Conservation (phyloP, 768 basidiomycete genomes). For the Imleria badia region DNA sequence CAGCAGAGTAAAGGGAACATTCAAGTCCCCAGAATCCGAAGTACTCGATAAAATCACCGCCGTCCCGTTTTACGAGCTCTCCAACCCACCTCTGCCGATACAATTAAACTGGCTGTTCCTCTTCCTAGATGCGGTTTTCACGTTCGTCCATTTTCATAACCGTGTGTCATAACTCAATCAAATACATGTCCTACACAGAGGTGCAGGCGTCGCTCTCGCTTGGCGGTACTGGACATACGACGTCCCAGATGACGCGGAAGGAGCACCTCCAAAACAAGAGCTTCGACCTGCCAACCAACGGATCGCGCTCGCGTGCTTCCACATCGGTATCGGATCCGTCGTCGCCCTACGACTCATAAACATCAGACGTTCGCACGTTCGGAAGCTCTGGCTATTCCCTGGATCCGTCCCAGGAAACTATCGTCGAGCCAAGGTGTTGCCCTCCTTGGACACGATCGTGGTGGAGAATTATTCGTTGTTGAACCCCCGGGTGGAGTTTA, state of each 20-base stretch:
- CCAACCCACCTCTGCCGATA: constrained; percentile 16
- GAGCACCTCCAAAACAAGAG: constrained; percentile 14
- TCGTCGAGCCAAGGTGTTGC: constrained; percentile 16
- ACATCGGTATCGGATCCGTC: constrained; percentile 29
- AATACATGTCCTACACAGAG: constrained; percentile 8
- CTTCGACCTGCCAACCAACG: constrained; percentile 33
- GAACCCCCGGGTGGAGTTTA: constrained; percentile 22
- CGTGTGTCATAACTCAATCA: not conserved
- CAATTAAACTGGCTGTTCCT: constrained; percentile 29
- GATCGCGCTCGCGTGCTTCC: constrained; percentile 26
- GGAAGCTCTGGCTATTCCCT: constrained; percentile 33
- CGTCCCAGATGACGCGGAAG: constrained; percentile 12
- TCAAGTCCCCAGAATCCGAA: constrained; percentile 18
- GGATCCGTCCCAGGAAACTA: constrained; percentile 22
- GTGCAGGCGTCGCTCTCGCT: constrained; percentile 26
- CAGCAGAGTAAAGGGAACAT: not conserved
- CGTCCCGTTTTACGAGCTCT: constrained; percentile 28
- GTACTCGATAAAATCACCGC: constrained; percentile 16
- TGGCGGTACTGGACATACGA: constrained; percentile 31
- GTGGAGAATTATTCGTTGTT: constrained; percentile 23
- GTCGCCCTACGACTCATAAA: constrained; percentile 29
- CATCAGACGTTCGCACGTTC: constrained; percentile 27
- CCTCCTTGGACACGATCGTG: constrained; percentile 27
- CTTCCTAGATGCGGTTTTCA: constrained; percentile 30
- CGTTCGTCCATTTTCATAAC: constrained; percentile 18